Evolutionary conservation across 768 basidiomycete species (phyloP), one percentile per base, ranked within the genome.

Genomic region (Gymnopilus dilepis): DNA sequence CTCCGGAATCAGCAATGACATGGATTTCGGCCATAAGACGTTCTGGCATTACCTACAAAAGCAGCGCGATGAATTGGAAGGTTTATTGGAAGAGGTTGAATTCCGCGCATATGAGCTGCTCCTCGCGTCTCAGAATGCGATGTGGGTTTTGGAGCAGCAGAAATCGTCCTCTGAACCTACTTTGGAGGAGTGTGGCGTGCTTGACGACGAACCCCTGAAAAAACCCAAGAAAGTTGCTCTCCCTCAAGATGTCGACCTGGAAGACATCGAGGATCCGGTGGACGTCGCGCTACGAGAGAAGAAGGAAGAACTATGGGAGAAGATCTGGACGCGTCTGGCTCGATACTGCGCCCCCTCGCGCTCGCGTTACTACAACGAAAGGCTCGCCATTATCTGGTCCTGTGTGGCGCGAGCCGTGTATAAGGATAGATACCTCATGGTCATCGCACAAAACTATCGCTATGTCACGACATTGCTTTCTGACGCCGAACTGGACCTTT

Each of bases 1-100:
- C 5, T 54, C 34, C 45, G 17, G 9, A 11, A 37, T 26, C 17
- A 67, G 66, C 21, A 67, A 63, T 53, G 59, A 64, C 21, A 64
- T 65, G 66, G 78, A 79, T 60, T 77, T 78, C 58, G 78, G 77
- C 19, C 78, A 78, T 56, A 76, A 73, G 63, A 65, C 68, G 1
- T 79, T 72, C 61, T 76, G 76, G 75, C 71, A 74, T 38, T 65
- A 41, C 58, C 73, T 78, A 9, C 64, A 76, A 56, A 71, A 70
- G 42, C 71, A 74, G 57, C 70, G 70, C 34, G 53, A 63, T 41
- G 73, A 74, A 57, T 64, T 74, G 31, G 76, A 78, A 38, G 43
- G 43, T 34, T 65, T 76, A 26, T 65, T 78, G 41, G 48, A 63
- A 5, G 63, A 68, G 19, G 70, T 78, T 5, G 78, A 78, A 62